phyloP scores from a whole-genome alignment of 2,329 filamentous ascomycete genomes.

The Alternaria solani region DNA sequence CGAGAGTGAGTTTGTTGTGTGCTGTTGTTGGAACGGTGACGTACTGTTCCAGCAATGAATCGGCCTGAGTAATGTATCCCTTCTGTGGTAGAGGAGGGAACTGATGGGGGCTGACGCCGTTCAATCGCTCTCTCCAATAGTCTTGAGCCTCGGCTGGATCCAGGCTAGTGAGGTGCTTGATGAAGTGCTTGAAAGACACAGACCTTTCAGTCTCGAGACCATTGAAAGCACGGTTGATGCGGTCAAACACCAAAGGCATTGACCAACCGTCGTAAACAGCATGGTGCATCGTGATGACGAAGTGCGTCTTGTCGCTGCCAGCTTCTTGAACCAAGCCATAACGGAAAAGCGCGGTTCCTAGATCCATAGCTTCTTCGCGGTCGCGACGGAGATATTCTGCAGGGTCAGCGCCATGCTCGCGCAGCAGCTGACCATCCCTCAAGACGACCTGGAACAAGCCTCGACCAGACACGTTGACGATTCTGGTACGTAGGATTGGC shows the following conservation, averaged over 20 bases:
- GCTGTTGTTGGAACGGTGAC: conserved; percentile 44
- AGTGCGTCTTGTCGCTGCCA: conserved; percentile 43
- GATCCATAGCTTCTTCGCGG: conserved; percentile 48
- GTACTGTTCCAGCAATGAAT: conserved; percentile 62
- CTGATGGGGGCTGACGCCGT: conserved; percentile 57
- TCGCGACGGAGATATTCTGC: conserved; percentile 48
- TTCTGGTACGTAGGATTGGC: conserved; percentile 52
- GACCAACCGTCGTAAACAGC: conserved; percentile 62
- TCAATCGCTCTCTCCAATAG: conserved; percentile 59
- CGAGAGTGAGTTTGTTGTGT: conserved; percentile 55
- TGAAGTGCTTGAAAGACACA: conserved; percentile 58
- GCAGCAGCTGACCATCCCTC: conserved; percentile 37
- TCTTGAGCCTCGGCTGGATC: conserved; percentile 53
- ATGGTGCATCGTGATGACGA: conserved; percentile 62
- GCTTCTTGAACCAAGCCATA: conserved; percentile 46
- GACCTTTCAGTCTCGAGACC: conserved; percentile 35
- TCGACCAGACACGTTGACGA: conserved; percentile 48
- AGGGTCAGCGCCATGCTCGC: conserved; percentile 40
- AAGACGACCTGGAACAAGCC: conserved; percentile 53
- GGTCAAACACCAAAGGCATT: conserved; percentile 48
- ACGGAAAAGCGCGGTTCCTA: conserved; percentile 51
- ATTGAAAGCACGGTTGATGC: conserved; percentile 43
- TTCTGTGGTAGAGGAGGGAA: conserved; percentile 60
- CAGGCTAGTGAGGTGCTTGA: conserved; percentile 57
- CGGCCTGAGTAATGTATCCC: conserved; percentile 57